A percentile compares a stretch with the other conserved stretches of the same genome.
Evolutionary conservation across 2,329 filamentous ascomycete species (phyloP).

Genomic region (Ustilaginoidea virens): DNA sequence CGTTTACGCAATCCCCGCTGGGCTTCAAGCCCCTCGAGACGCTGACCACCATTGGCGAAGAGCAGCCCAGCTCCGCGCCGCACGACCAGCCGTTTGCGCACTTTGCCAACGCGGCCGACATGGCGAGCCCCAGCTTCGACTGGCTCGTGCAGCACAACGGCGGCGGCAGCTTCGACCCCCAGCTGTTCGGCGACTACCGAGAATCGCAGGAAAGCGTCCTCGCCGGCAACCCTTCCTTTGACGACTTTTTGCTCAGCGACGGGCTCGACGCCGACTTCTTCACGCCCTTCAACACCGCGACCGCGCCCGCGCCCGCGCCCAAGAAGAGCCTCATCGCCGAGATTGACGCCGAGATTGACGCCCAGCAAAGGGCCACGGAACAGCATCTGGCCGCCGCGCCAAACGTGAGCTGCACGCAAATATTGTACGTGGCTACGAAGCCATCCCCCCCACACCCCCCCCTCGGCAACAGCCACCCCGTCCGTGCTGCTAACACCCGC

Average conservation of each 20-base stretch:
- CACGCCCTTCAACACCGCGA: slow-evolving; percentile 61
- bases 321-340: slow-evolving; percentile 63
- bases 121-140: slow-evolving; percentile 45
- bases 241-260: slow-evolving; percentile 53
- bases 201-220: slow-evolving; percentile 77
- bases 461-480: too few species aligned
- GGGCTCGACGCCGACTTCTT: slow-evolving; percentile 70
- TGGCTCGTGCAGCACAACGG: slow-evolving; percentile 70
- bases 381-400: slow-evolving; percentile 44
- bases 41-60: slow-evolving; percentile 50
- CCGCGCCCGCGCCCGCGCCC: neutral
- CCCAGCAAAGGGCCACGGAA: slow-evolving; percentile 51
- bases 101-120: slow-evolving; percentile 17
- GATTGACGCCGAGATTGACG: slow-evolving; percentile 71
- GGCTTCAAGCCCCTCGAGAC: slow-evolving; percentile 48
- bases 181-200: slow-evolving; percentile 82
- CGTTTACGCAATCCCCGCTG: slow-evolving; percentile 54
- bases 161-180: slow-evolving; percentile 77
- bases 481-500: slow-evolving; percentile 26
- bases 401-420: slow-evolving; percentile 73
- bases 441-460: neutral
- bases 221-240: slow-evolving; percentile 51
- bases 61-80: slow-evolving; percentile 30
- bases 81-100: slow-evolving; percentile 18
- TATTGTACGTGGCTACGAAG: slow-evolving; percentile 54